These are phyloP conservation scores for Phellopilus nigrolimitatus DNA, from an alignment of 1,284 basidiomycete genomes.

Conservation along the genomic window DNA sequence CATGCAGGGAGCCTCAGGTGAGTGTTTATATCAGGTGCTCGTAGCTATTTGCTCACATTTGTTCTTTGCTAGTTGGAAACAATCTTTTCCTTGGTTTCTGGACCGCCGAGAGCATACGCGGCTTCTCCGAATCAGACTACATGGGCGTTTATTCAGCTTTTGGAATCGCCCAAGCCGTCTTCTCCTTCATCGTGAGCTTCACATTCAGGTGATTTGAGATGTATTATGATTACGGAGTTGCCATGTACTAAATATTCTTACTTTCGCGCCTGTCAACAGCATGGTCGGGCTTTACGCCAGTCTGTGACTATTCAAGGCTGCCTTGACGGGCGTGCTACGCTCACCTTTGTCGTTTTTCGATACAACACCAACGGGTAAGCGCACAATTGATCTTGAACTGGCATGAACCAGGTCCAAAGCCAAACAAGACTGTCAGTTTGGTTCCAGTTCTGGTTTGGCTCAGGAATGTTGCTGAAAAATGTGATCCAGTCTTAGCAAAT, in stretches of 20 bases:
- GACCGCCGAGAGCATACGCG: conserved; percentile 35
- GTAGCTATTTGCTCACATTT: not conserved
- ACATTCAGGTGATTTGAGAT: conserved; percentile 41
- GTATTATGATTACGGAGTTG: too few relatives aligned
- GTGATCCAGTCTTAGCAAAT: too few relatives aligned
- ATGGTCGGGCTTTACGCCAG: conserved; percentile 55
- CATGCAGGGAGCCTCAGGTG: conserved; percentile 26
- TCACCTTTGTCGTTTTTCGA: conserved; percentile 81
- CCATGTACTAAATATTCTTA: too few relatives aligned
- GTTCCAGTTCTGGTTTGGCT: too few relatives aligned
- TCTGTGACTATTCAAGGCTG: conserved; percentile 54
- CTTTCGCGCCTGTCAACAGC: conserved; percentile 38
- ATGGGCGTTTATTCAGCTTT: conserved; percentile 66
- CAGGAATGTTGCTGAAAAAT: too few relatives aligned
- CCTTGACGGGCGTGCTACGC: conserved; percentile 50
- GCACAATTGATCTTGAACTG: too few relatives aligned
- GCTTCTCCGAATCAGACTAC: conserved; percentile 54
- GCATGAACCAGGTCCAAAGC: too few relatives aligned
- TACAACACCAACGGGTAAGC: conserved; percentile 71
- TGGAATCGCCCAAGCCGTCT: conserved; percentile 51
- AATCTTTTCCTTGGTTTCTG: conserved; percentile 39
- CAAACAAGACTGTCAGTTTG: too few relatives aligned
- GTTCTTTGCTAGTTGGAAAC: conserved; percentile 30
- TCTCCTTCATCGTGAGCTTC: conserved; percentile 51
- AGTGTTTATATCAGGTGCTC: conserved; percentile 2